These are phyloP conservation scores for Plenodomus lindquistii DNA, from an alignment of 2,329 filamentous ascomycete species.

Conservation along the genomic window DNA sequence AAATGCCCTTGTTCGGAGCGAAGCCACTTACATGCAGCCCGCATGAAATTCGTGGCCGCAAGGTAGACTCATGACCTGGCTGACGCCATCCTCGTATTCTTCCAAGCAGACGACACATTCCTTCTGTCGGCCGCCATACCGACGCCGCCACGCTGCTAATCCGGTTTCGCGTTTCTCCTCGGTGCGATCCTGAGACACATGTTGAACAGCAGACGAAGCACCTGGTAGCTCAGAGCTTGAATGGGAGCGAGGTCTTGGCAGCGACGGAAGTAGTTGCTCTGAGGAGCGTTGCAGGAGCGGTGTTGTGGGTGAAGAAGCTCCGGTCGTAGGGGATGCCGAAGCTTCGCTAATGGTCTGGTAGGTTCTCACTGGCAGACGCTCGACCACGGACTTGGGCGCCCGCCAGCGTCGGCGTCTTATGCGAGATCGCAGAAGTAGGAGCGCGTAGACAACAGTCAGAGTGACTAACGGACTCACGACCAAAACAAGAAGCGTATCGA, in stretches of 20 bases:
- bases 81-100: slow-evolving; percentile 93
- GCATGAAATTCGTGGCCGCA: slow-evolving; percentile 98
- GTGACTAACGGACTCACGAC: slow-evolving; percentile 93
- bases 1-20: neutral
- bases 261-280: slow-evolving; percentile 38
- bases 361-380: slow-evolving; percentile 89
- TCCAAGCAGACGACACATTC: slow-evolving; percentile 97
- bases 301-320: slow-evolving; percentile 72
- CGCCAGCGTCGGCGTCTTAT: slow-evolving; percentile 90
- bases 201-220: slow-evolving; percentile 35
- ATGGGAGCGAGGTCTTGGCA: slow-evolving; percentile 65
- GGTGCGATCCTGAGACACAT: slow-evolving; percentile 41
- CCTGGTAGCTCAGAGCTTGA: slow-evolving; percentile 64
- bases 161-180: slow-evolving; percentile 59
- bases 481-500: slow-evolving; percentile 95
- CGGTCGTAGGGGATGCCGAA: slow-evolving; percentile 64
- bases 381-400: slow-evolving; percentile 95
- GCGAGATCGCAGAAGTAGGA: slow-evolving; percentile 83
- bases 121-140: slow-evolving; percentile 68
- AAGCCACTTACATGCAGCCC: slow-evolving; percentile 87
- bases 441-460: slow-evolving; percentile 86
- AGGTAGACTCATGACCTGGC: slow-evolving; percentile 92
- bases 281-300: slow-evolving; percentile 68
- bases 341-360: slow-evolving; percentile 80
- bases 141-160: slow-evolving; percentile 57